Base-by-base conservation (phyloP, 148 eudicot species). In the Nepenthes mirabilis region DNA sequence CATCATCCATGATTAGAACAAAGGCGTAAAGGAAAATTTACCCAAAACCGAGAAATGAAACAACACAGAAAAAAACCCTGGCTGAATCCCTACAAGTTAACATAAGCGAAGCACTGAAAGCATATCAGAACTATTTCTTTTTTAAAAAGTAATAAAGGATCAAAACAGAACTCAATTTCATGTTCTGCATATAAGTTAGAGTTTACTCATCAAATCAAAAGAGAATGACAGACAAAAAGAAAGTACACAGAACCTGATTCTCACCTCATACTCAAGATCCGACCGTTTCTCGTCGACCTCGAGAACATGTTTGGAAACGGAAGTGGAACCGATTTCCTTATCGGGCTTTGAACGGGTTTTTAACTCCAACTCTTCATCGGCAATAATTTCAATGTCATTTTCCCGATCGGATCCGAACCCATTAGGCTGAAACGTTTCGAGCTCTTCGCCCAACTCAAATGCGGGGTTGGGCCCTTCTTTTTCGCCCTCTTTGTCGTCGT, bases 231-330 rank as follows among this genome's bases (percentile, higher is more conserved):
- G 3, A 35, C 6, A 35, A 2, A 67, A 71, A 43, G 2, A 11
- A 12, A 33, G 10, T 9, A 52, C 34, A n/a, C 33, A 47, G 55
- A 45, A 13, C 43, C 6, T 1, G 35, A 13, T 12, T 33, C 69
- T 67, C 49, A 82, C 90, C 84, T 84, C 87, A 55, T 65, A 79
- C 63, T 84, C 90, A 36, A 84, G 84, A 73, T 82, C 82, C 33
- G 82, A 82, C 55, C 77, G 70, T 66, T 75, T 81, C 36, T 79
- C 86, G 61, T 77, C 90, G 2, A 65, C 75, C 12, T 68, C 74
- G 8, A 40, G 4, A 8, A 4, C 45, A 40, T 40, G 45, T 40
- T 40, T 40, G 8, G 45, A 8, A 8, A 40, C 8, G 6, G 45
- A 8, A 40, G 45, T 8, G 8, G 45, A 40, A 4, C 45, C 45